Percentiles rank a stretch among this genome's conserved stretches.
Evolutionary conservation across 176 grass and related monocot genomes (phyloP).

Genomic region (Raddia distichophylla): DNA sequence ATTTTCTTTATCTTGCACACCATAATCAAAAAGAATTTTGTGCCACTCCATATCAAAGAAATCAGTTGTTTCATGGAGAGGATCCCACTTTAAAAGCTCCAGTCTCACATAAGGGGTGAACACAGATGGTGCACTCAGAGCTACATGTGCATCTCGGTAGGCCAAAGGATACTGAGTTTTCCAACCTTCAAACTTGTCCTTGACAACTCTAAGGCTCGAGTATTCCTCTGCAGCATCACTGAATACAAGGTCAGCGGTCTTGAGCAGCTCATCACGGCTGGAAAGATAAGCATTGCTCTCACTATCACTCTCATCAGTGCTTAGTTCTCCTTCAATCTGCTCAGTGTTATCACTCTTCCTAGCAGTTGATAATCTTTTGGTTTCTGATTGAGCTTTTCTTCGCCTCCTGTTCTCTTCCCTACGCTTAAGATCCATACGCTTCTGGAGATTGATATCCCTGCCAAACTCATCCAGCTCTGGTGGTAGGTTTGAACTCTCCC

Average conservation of each 20-base stretch:
- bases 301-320: slow-evolving; percentile 96
- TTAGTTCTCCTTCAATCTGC: slow-evolving; percentile 86
- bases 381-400: slow-evolving; percentile 62
- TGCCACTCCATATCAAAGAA: slow-evolving; percentile 90
- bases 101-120: slow-evolving; percentile 85
- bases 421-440: slow-evolving; percentile 68
- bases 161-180: slow-evolving; percentile 64
- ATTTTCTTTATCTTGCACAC: slow-evolving; percentile 33
- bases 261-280: slow-evolving; percentile 77
- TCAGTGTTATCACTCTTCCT: slow-evolving; percentile 44
- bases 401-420: slow-evolving; percentile 72
- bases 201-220: slow-evolving; percentile 79
- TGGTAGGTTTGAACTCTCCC: slow-evolving; percentile 66
- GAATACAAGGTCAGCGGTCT: slow-evolving; percentile 72
- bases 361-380: slow-evolving; percentile 62
- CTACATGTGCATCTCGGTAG: slow-evolving; percentile 86
- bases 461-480: slow-evolving; percentile 90
- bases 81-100: slow-evolving; percentile 96
- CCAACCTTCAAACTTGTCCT: slow-evolving; percentile 93
- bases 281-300: slow-evolving; percentile 80
- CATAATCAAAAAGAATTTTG: slow-evolving; percentile 72
- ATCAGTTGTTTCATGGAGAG: slow-evolving; percentile 60
- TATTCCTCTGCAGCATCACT: slow-evolving; percentile 94
- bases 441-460: slow-evolving; percentile 78
- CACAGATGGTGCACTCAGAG: slow-evolving; percentile 65